Base-by-base conservation (phyloP, 345 rosid genomes). In the Euphorbia peplus region DNA sequence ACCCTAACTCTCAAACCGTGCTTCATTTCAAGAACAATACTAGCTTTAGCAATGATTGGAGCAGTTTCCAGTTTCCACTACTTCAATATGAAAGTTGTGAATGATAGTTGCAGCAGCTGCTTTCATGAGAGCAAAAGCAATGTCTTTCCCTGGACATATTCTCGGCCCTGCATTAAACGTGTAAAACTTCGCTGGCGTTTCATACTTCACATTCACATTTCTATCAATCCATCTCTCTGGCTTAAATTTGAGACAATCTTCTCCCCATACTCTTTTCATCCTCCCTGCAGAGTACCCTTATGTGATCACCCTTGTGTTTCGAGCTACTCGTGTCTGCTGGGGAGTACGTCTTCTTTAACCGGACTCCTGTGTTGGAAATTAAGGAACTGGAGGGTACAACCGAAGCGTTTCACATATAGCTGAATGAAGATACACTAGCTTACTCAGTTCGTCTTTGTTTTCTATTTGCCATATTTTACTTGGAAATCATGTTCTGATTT, bases 351-450 rank as follows among this genome's bases (percentile, higher is more conserved):
- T 0, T 68, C 9, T 66, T 56, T 26, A 14, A 76, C 2, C 1
- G 89, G 81, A 13, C 66, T 30, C 70, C 78, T 79, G 73, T 60
- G 82, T 8, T 79, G 46, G 26, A 81, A 76, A n/a, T n/a, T n/a
- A n/a, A 8, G 86, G 85, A 63, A 83, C 75, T 11, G 81, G 83
- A 59, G 86, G 83, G 42, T 75, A 83, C 21, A 85, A 74, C 64
- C 89, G 78, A 7, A 81, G 47, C 3, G 86, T 32, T 62, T 81
- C 85, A 51, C 81, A 79, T 6, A 83, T 9, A 0, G 84, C 81
- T 0, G 80, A 84, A 15, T 83, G 85, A 3, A 83, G 60, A 81
- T 83, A 83, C 13, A 77, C 85, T 84, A 88, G 82, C 50, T 64
- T 64, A 19, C 75, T 63, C 24, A 67, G 9, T 50, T 66, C 67